Percentiles rank a stretch among this genome's conserved stretches.
Conservation (phyloP, 2,329 filamentous ascomycete genomes). For the Aspergillus amoenus region DNA sequence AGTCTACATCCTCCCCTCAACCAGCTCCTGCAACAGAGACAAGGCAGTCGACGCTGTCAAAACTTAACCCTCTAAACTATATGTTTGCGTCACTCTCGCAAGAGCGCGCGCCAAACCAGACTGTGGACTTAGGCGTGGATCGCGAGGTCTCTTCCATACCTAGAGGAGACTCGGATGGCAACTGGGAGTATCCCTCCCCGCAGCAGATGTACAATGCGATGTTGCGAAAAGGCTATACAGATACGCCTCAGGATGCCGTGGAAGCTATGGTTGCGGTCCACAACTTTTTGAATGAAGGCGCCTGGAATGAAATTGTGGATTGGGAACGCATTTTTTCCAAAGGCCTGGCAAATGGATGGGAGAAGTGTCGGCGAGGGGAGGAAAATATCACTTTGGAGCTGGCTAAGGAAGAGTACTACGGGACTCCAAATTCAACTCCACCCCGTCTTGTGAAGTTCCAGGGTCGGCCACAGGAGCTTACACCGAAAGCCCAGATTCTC, state of each 20-base stretch:
- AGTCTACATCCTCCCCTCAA: constrained; percentile 32
- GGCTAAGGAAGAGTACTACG: constrained; percentile 49
- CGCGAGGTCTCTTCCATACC: constrained; percentile 89
- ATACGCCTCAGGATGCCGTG: constrained; percentile 89
- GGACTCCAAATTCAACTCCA: constrained; percentile 28
- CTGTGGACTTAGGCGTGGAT: constrained; percentile 69
- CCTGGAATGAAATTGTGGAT: constrained; percentile 90
- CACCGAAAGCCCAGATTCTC: constrained; percentile 84
- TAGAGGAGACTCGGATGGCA: constrained; percentile 69
- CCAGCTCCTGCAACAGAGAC: constrained; percentile 25
- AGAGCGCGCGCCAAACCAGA: constrained; percentile 70
- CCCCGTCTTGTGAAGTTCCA: constrained; percentile 84
- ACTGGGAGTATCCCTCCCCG: constrained; percentile 97
- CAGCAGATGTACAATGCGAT: constrained; percentile 99
- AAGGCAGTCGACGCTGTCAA: constrained; percentile 58
- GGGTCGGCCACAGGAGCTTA: constrained; percentile 83
- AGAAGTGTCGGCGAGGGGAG: constrained; percentile 72
- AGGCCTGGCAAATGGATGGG: constrained; percentile 71
- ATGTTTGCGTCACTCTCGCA: constrained; percentile 91
- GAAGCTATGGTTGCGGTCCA: constrained; percentile 97
- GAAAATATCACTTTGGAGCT: constrained; percentile 59
- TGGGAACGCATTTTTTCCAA: constrained; percentile 86
- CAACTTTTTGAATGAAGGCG: constrained; percentile 97
- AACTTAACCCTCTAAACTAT: constrained; percentile 81
- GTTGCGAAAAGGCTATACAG: constrained; percentile 90